Evolutionary conservation across 2,329 filamentous ascomycete species (phyloP), one percentile per base, ranked within the genome.

Genomic region (Graphiopsis chlorocephala): DNA sequence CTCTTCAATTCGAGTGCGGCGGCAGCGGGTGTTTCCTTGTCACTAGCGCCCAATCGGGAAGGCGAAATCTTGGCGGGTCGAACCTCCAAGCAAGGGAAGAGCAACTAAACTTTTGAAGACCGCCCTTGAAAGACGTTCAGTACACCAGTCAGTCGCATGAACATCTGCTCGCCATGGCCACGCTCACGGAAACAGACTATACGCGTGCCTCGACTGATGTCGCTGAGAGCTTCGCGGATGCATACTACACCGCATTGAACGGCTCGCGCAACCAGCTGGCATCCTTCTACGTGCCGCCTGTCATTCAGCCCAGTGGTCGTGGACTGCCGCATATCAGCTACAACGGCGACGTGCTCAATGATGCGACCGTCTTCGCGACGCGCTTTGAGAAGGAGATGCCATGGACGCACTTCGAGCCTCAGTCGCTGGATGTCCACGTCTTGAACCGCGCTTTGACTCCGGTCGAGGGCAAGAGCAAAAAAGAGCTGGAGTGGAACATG

Each of bases 221-320:
- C 66, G 90, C 91, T 61, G 85, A 90, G 70, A 81, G 79, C 62
- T 94, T 96, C 72, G 83, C 90, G 69, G 86, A 89, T 67, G 82
- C 85, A 67, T 96, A 90, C 81, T 96, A 96, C 79, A 82, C 84
- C 29, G 84, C 89, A n/a, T 81, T 96, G 60, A 87, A 90, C 77
- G 84, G 82, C 65, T 77, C 82, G 48, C 83, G 84, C 68, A 77
- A 80, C 50, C 80, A 81, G 11, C 83, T 96, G 15, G 74, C 84
- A 20, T 79, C 80, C n/a, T 96, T 88, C 82, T 96, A 96, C 81
- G 80, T 88, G 69, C 85, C 86, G 74, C 78, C 82, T 59, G 85
- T 84, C 26, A 70, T 82, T 12, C 79, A 82, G 66, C 85, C 84
- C n/a, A 79, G 82, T 66, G 78, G 82, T 26, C 81, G 82, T 35